Evolutionary conservation across 208 protist genomes (phyloP).

Genomic region (Crithidia brevicula): DNA sequence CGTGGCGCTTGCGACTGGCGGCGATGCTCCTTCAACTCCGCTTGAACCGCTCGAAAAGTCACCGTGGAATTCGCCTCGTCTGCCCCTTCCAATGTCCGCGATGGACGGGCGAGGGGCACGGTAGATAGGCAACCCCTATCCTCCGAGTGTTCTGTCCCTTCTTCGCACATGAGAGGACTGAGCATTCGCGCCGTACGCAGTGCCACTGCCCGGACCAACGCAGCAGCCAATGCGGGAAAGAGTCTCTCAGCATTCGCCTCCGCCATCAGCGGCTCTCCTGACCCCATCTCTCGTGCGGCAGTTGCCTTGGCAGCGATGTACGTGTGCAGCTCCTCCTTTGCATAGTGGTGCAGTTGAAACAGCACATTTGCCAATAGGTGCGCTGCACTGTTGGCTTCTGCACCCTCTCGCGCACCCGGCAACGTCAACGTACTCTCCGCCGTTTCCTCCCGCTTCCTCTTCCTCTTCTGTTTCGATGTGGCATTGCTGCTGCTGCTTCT

Average conservation of each 20-base stretch:
- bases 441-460: neutral
- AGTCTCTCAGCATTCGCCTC: neutral
- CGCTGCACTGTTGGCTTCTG: neutral
- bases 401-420: too few species aligned
- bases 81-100: too few species aligned
- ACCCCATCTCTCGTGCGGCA: neutral
- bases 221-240: slow-evolving; percentile 6
- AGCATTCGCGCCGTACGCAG: slow-evolving; percentile 22
- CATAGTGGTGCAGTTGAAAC: slow-evolving; percentile 12
- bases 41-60: slow-evolving; percentile 22
- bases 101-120: too few species aligned
- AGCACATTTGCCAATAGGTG: slow-evolving; percentile 11
- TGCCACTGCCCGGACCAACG: slow-evolving; percentile 18
- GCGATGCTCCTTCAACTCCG: slow-evolving; percentile 8
- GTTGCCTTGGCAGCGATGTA: neutral
- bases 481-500: neutral
- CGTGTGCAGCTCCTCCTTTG: neutral
- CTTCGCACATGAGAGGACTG: neutral
- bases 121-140: neutral
- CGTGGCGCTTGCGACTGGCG: slow-evolving; percentile 1
- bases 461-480: neutral
- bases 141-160: neutral
- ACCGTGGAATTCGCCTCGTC: too few species aligned
- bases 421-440: too few species aligned
- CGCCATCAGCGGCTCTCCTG: neutral